phyloP scores from a whole-genome alignment of 192 early-diverging fungal species.

The Gigaspora rosea region DNA sequence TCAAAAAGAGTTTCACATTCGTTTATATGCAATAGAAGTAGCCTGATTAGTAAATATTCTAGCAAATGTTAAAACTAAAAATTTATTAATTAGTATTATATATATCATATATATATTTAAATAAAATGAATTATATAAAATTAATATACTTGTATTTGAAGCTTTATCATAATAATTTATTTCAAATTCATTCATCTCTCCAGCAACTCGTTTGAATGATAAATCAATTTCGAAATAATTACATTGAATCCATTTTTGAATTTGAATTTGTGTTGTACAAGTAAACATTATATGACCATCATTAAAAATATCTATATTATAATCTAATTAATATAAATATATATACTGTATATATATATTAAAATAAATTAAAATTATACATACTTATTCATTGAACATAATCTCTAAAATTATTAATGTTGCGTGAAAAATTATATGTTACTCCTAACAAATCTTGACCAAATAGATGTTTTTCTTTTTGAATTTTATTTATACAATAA shows the following conservation, averaged over 20 bases:
- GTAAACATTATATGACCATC: constrained; percentile 11
- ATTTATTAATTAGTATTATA: background rate
- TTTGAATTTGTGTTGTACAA: background rate
- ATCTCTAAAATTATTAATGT: constrained; percentile 3
- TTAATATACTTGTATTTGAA: background rate
- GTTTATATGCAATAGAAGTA: background rate
- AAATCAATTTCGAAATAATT: constrained; percentile 5
- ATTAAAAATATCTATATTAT: background rate
- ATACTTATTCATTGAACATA: constrained; percentile 11
- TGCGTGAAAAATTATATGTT: background rate
- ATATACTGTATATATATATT: no score
- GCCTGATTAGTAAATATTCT: background rate
- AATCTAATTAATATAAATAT: background rate
- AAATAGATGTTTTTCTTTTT: constrained; percentile 1
- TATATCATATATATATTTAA: background rate
- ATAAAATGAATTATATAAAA: background rate
- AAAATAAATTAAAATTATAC: background rate
- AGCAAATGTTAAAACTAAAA: constrained; percentile 8
- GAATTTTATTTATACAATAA: background rate
- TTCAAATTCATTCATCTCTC: constrained; percentile 6
- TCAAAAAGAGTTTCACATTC: constrained; percentile 8
- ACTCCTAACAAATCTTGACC: background rate
- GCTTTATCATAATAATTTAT: background rate
- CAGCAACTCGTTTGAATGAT: background rate
- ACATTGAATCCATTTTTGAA: background rate